phyloP scores from a whole-genome alignment of 164 flowering plant genomes.

The Aristolochia californica region DNA sequence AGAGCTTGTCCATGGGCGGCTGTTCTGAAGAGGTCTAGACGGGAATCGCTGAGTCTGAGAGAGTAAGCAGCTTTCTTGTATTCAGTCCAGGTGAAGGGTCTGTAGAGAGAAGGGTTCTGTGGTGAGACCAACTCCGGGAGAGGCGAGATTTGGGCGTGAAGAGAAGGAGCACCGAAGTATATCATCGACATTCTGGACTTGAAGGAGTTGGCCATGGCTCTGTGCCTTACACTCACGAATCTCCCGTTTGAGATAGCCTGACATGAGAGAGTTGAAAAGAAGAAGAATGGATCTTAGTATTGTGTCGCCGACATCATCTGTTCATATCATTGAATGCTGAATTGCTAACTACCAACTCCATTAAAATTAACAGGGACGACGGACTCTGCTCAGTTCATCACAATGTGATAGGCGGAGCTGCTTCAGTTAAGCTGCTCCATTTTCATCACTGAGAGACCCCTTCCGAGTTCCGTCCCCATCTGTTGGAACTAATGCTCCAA shows the following conservation, averaged over 20 bases:
- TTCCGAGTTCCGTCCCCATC: not conserved
- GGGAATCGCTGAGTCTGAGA: conserved; percentile 33
- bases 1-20: too few relatives aligned
- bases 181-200: conserved; percentile 56
- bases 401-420: too few relatives aligned
- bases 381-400: too few relatives aligned
- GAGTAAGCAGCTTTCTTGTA: conserved; percentile 56
- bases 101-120: conserved; percentile 30
- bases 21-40: conserved; percentile 44
- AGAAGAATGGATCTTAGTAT: not conserved
- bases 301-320: too few relatives aligned
- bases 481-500: too few relatives aligned
- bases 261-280: not conserved
- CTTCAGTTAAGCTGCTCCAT: too few relatives aligned
- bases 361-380: not conserved
- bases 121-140: conserved; percentile 36
- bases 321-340: too few relatives aligned
- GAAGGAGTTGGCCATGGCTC: conserved; percentile 40
- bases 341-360: not conserved
- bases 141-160: conserved; percentile 37
- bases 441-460: not conserved
- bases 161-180: conserved; percentile 67
- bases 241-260: conserved; percentile 77
- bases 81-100: conserved; percentile 68
- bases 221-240: conserved; percentile 65